These are phyloP conservation scores for Neurospora africana DNA, from an alignment of 495 filamentous ascomycete genomes.

Conservation along the genomic window DNA sequence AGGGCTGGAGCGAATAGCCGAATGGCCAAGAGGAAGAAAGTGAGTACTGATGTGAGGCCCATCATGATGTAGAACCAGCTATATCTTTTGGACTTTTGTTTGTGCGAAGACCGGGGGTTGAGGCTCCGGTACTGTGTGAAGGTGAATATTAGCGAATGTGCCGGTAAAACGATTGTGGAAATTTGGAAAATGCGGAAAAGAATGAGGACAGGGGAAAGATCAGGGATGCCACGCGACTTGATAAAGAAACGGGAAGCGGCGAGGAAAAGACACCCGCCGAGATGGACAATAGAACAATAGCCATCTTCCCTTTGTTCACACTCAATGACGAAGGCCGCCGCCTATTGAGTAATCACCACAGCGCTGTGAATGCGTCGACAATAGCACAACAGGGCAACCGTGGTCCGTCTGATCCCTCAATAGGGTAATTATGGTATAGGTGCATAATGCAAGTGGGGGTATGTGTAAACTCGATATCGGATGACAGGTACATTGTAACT, in stretches of 20 bases:
- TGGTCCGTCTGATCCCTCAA: neutral
- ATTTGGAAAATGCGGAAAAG: slow-evolving; percentile 11
- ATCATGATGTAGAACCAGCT: slow-evolving; percentile 36
- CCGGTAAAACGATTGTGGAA: neutral
- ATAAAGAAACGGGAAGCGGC: neutral
- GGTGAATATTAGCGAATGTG: neutral
- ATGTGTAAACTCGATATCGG: neutral
- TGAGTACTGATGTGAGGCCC: slow-evolving; percentile 29
- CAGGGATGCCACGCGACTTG: slow-evolving; percentile 5
- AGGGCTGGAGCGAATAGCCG: slow-evolving; percentile 24
- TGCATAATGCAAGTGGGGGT: neutral
- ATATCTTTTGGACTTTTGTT: slow-evolving; percentile 15
- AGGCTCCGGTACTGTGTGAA: neutral
- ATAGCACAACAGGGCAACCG: neutral
- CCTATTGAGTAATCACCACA: neutral
- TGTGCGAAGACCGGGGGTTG: slow-evolving; percentile 2
- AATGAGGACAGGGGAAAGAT: slow-evolving; percentile 6
- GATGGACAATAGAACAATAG: neutral
- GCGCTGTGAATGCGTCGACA: neutral
- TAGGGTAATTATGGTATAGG: neutral
- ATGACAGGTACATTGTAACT: neutral
- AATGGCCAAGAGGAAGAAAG: slow-evolving; percentile 25
- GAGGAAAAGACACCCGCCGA: neutral
- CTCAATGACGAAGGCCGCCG: neutral
- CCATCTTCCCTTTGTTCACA: neutral